phyloP scores from a whole-genome alignment of 441 rosid species.

The Capsella rubella region DNA sequence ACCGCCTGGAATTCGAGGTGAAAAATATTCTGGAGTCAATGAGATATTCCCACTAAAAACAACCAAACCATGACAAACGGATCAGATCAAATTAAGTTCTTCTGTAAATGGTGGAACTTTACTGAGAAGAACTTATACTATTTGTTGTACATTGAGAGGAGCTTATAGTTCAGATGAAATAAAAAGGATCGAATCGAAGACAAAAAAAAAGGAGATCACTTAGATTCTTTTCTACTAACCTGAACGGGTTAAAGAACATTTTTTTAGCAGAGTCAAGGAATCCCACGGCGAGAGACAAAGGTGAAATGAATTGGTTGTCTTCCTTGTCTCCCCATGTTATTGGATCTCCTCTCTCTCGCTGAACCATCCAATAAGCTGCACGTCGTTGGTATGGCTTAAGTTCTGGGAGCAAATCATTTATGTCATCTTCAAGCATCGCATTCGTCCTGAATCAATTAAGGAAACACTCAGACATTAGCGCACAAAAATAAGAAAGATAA shows the following conservation, averaged over 20 bases:
- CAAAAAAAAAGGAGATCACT: background rate
- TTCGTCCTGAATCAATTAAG: constrained; percentile 55
- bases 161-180: background rate
- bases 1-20: constrained; percentile 78
- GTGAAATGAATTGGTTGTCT: constrained; percentile 63
- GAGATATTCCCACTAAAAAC: constrained; percentile 84
- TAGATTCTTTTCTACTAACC: constrained; percentile 53
- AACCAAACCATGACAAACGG: constrained; percentile 39
- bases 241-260: constrained; percentile 96
- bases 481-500: background rate
- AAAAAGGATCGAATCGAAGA: background rate
- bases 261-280: constrained; percentile 71
- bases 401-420: constrained; percentile 77
- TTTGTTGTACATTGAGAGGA: constrained; percentile 1
- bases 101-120: constrained; percentile 21
- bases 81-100: constrained; percentile 31
- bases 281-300: constrained; percentile 67
- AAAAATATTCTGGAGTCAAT: constrained; percentile 56
- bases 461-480: background rate
- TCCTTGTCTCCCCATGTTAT: constrained; percentile 48
- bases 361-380: constrained; percentile 96
- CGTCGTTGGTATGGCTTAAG: constrained; percentile 95
- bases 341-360: constrained; percentile 74
- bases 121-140: constrained; percentile 26
- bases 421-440: constrained; percentile 68